Evolutionary conservation across 176 grass and related monocot genomes (phyloP).

Genomic region (Musa acuminata): DNA sequence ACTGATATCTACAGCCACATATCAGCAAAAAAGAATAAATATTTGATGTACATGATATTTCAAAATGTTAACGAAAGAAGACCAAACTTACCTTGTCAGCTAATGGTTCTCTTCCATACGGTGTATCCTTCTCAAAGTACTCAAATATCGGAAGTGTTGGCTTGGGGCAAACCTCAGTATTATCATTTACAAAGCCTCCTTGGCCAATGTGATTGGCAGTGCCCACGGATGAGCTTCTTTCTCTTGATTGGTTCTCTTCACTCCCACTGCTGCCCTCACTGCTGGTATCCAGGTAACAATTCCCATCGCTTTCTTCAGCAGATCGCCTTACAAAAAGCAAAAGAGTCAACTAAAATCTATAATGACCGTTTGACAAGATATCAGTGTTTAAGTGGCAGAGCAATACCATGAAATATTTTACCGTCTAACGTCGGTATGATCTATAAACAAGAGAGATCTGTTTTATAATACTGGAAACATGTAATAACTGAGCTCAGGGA

Average conservation of each 20-base stretch:
- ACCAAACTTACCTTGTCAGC: conserved; percentile 53
- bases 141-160: conserved; percentile 37
- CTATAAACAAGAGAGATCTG: no score
- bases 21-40: not conserved
- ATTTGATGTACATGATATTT: not conserved
- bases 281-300: conserved; percentile 34
- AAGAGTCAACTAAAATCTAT: not conserved
- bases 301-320: conserved; percentile 36
- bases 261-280: conserved; percentile 47
- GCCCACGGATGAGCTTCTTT: conserved; percentile 15
- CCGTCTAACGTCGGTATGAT: no score
- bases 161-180: conserved; percentile 18
- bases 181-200: conserved; percentile 49
- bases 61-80: conserved; percentile 8
- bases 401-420: not conserved
- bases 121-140: conserved; percentile 59
- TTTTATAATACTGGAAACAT: not conserved
- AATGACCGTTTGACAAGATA: no score
- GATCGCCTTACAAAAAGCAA: conserved; percentile 12
- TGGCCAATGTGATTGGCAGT: conserved; percentile 24
- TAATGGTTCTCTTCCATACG: conserved; percentile 80
- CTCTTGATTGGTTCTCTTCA: conserved; percentile 25
- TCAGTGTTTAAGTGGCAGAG: no score
- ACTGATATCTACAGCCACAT: conserved; percentile 42
- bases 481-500: not conserved